Evolutionary conservation across 2,329 filamentous ascomycete genomes (phyloP).

Genomic region (Colletotrichum higginsianum): DNA sequence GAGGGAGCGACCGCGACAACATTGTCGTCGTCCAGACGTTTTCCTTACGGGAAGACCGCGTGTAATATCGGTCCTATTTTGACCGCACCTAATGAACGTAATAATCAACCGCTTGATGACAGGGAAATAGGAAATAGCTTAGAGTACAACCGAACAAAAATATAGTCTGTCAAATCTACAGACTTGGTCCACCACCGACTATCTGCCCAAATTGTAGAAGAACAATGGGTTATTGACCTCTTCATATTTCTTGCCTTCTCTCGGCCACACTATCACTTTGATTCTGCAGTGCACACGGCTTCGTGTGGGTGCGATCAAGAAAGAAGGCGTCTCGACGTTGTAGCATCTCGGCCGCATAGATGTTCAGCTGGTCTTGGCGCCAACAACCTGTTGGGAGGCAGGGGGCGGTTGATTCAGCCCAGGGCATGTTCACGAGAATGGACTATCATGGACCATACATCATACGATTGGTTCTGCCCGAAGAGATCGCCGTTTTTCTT

Average conservation of each 20-base stretch:
- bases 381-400: not conserved
- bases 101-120: not conserved
- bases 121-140: not conserved
- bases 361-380: not conserved
- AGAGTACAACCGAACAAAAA: not conserved
- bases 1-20: constrained; percentile 28
- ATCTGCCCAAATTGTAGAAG: no score
- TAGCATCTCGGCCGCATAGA: not conserved
- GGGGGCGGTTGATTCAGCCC: no score
- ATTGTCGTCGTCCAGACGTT: constrained; percentile 37
- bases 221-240: no score
- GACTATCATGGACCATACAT: not conserved
- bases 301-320: not conserved
- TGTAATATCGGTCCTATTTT: not conserved
- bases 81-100: not conserved
- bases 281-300: no score
- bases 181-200: no score
- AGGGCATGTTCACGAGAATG: no score
- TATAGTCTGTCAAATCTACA: no score
- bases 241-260: no score
- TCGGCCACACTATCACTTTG: no score
- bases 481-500: not conserved
- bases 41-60: constrained; percentile 31
- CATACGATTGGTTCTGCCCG: not conserved
- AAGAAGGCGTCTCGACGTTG: not conserved